Evolutionary conservation across 345 rosid species (phyloP), one percentile per base, ranked within the genome.

Genomic region (Raphanus sativus): DNA sequence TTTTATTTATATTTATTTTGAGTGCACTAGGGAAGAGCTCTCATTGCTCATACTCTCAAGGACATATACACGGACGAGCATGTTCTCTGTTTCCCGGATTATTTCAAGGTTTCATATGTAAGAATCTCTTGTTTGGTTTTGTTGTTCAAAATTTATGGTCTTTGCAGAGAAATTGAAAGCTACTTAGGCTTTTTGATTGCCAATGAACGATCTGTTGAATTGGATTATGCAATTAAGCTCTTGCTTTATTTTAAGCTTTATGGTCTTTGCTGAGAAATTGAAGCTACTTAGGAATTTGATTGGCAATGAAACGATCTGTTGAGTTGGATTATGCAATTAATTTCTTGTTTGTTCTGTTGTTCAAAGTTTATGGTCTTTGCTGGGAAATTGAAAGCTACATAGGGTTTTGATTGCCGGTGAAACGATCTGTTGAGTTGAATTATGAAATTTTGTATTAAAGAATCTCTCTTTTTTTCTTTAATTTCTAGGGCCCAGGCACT

Each of bases 401-500:
- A 50, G 56, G 56, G 56, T 50, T 50, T 50, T 50, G 56, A 50
- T 50, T 50, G 56, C 56, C 21, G 56, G 56, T 50, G 56, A 50
- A 50, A 50, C 56, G 56, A 50, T 50, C 8, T 50, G 56, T 50
- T 50, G 56, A 50, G 56, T 50, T 50, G 56, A 50, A 50, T 50
- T 50, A 50, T 50, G 56, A 50, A 50, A 50, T 50, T 50, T 50
- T 50, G 56, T 50, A 50, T 50, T 50, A 50, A 50, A 50, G 56
- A 50, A 50, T 50, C 56, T 50, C 56, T 50, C 56, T 21, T 50
- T 50, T 15, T 50, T 50, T 50, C 56, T 50, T 50, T 50, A 50
- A 50, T 50, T 50, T 50, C 56, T 50, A 50, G 56, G 56, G 56
- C 56, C 56, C 56, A 50, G 56, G 56, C 56, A 50, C 56, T 50